Evolutionary conservation across 2,329 filamentous ascomycete genomes (phyloP).

Genomic region (Ceratocystis harringtonii): DNA sequence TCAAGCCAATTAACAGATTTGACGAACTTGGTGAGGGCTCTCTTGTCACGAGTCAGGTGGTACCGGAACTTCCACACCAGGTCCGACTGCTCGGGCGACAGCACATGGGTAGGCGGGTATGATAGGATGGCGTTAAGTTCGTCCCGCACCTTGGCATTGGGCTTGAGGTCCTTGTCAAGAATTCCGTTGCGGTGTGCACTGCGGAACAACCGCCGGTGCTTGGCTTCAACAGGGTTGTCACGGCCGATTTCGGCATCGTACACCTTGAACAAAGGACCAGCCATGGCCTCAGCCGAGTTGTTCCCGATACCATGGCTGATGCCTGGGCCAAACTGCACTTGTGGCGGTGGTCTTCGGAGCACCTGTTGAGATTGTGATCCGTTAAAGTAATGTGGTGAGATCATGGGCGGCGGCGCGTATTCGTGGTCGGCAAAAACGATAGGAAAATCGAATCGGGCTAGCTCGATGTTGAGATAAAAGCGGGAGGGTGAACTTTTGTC

Average conservation of each 20-base stretch:
- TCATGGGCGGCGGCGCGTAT: constrained; percentile 62
- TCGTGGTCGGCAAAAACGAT: constrained; percentile 91
- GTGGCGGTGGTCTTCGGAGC: constrained; percentile 63
- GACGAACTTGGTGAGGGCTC: constrained; percentile 88
- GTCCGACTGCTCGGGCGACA: constrained; percentile 86
- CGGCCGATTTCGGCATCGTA: constrained; percentile 85
- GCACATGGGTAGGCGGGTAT: constrained; percentile 78
- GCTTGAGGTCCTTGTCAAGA: constrained; percentile 85
- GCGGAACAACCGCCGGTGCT: constrained; percentile 80
- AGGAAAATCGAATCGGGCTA: constrained; percentile 89
- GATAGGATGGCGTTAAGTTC: constrained; percentile 83
- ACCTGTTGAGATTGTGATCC: constrained; percentile 27
- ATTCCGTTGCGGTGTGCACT: constrained; percentile 85
- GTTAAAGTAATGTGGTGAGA: constrained; percentile 1
- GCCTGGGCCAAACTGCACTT: constrained; percentile 79
- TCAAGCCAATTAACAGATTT: constrained; percentile 96
- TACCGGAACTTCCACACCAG: constrained; percentile 96
- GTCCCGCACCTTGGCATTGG: constrained; percentile 88
- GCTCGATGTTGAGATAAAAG: constrained; percentile 77
- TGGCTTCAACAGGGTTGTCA: constrained; percentile 89
- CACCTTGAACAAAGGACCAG: constrained; percentile 58
- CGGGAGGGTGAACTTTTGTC: constrained; percentile 26
- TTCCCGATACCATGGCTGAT: constrained; percentile 43
- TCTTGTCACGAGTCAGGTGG: constrained; percentile 81
- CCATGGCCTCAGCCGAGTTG: constrained; percentile 21